Base-by-base conservation (phyloP, 345 rosid genomes). In the Moringa oleifera region DNA sequence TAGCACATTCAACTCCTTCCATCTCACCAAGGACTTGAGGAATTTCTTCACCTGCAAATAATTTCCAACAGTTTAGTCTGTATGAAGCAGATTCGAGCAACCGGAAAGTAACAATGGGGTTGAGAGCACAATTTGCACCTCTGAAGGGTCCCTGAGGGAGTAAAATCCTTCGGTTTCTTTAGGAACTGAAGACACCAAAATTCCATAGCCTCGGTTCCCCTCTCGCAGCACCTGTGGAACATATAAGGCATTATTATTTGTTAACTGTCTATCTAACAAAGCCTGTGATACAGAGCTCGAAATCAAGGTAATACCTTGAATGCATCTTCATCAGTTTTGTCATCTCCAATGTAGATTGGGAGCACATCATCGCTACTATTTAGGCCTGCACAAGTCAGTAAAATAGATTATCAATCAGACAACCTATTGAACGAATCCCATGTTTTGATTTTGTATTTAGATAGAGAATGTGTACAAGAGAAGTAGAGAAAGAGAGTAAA, bases 321-420 rank as follows among this genome's bases (percentile, higher is more conserved):
- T 24, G 97, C 99, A 68, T 94, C 97, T 67, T 94, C 99, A 73
- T 94, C 99, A 0, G 84, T 79, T 60, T 60, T 81, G 66, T 95
- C 99, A 62, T 95, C 99, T 21, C 99, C 97, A 1, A 95, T 85
- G 20, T 74, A 91, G 57, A 95, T 80, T 10, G 99, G 94, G 33
- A 95, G 89, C 60, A 87, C 91, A 55, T 88, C 89, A 6, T 85
- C 86, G 9, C 72, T 59, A 61, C 80, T 71, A 52, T 78, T 77
- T 63, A 95, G 68, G 13, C 92, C 99, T 88, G 84, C 61, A 51
- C 20, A 25, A 10, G 21, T 2, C 13, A 16, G 36, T 15, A n/a
- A n/a, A n/a, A n/a, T n/a, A n/a, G n/a, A n/a, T n/a, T n/a, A n/a
- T n/a, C n/a, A n/a, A 59, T 19, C 22, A 37, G 18, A 19, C 0